Base-by-base conservation (phyloP, 495 filamentous ascomycete genomes). In the Lichenothelia convexa region DNA sequence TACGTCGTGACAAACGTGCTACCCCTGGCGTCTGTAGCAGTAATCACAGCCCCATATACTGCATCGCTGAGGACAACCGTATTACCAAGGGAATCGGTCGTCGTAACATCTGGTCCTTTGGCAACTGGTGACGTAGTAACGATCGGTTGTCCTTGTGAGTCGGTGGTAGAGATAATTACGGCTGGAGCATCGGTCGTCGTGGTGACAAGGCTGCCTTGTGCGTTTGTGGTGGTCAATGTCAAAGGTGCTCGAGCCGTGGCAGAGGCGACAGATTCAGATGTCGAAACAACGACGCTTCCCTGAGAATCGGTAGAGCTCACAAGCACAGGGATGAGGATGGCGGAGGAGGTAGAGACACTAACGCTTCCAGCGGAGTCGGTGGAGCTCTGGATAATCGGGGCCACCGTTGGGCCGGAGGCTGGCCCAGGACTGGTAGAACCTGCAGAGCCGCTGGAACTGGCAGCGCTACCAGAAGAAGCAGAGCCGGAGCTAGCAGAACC, bases 281-380 rank as follows among this genome's bases (percentile, higher is more conserved):
- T 46, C 0, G 44, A 40, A 7, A 43, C 43, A 4, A 40, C 21
- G 24, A 37, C 44, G 1, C 15, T 5, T 17, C 46, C 46, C 15
- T 39, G 35, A 18, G n/a, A 30, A 37, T 50, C 34, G 24, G 45
- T 45, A 2, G 23, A 29, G 8, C 43, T 49, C 13, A 34, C 16
- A 9, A 17, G 23, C 12, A 49, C 27, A 15, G 41, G 29, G 5
- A 54, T 37, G 16, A 39, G 32, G 41, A 52, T 36, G 7, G 34
- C 39, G 16, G 22, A 43, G 42, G n/a, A 41, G 24, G 19, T 47
- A 4, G 68, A 70, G 11, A 67, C 70, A 68, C 77, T 75, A 7
- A 74, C 71, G n/a, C 66, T 53, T 0, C 41, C 40, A 1, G 42
- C 31, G 18, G 38, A 38, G 31, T 45, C 19, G 6, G 39, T 45